Conservation (phyloP, 176 grass and related monocot genomes). For the Secale cereale region DNA sequence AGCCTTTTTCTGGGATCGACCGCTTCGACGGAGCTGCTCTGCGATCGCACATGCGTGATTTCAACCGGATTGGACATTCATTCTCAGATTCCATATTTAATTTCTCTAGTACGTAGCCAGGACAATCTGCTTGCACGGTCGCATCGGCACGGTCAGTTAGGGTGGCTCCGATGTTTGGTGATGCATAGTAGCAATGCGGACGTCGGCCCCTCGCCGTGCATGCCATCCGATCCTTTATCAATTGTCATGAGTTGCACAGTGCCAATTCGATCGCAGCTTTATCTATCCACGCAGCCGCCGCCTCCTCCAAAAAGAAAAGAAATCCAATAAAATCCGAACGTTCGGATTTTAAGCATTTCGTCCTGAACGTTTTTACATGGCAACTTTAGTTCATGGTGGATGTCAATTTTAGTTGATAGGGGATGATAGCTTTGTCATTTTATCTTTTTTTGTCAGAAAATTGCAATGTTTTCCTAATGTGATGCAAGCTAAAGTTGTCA, state of each 20-base stretch:
- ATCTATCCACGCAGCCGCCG: too few relatives aligned
- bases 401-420: too few relatives aligned
- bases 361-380: too few relatives aligned
- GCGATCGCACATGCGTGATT: not conserved
- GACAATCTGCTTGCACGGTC: not conserved
- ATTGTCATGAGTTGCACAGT: not conserved
- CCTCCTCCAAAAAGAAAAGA: too few relatives aligned
- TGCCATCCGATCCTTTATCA: constrained; percentile 1
- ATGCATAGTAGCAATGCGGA: not conserved
- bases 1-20: not conserved
- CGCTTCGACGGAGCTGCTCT: not conserved
- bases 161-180: constrained; percentile 8
- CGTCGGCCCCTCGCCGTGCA: not conserved
- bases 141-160: not conserved
- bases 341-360: too few relatives aligned
- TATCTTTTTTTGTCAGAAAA: too few relatives aligned
- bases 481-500: too few relatives aligned
- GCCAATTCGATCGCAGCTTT: not conserved
- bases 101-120: not conserved
- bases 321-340: too few relatives aligned
- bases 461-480: too few relatives aligned
- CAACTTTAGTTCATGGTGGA: too few relatives aligned
- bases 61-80: constrained; percentile 23
- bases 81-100: constrained; percentile 16
- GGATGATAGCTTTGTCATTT: too few relatives aligned